These are phyloP conservation scores for Diplodia seriata DNA, from an alignment of 2,329 filamentous ascomycete species.

Conservation along the genomic window DNA sequence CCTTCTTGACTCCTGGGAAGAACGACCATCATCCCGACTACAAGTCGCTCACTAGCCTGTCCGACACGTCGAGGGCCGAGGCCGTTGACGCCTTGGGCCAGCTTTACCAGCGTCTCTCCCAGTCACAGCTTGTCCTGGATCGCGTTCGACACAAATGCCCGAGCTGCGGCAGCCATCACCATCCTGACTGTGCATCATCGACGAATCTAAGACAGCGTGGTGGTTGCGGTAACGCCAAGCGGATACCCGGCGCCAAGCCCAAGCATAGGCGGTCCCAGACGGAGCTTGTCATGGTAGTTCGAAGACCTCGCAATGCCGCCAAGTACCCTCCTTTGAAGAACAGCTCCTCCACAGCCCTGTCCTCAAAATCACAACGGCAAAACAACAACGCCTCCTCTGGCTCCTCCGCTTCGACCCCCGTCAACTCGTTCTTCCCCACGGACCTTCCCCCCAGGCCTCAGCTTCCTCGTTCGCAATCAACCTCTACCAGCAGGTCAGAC, in stretches of 20 bases:
- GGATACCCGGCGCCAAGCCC: conserved; percentile 3
- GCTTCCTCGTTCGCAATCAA: conserved; percentile 24
- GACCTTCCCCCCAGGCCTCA: conserved; percentile 6
- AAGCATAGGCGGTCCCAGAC: conserved; percentile 37
- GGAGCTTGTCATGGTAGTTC: conserved; percentile 46
- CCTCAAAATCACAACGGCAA: background rate
- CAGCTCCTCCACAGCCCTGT: conserved; percentile 1
- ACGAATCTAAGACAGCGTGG: conserved; percentile 5
- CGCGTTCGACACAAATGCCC: conserved; percentile 37
- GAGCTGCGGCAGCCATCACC: conserved; percentile 40
- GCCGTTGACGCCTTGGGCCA: conserved; percentile 52
- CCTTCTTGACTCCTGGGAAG: conserved; percentile 51
- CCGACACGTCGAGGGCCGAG: conserved; percentile 54
- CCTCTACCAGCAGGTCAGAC: conserved; percentile 1
- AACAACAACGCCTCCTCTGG: conserved; percentile 16
- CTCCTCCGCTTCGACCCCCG: conserved; percentile 21
- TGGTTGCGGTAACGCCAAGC: conserved; percentile 1
- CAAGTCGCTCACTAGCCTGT: conserved; percentile 52
- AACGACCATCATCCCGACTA: conserved; percentile 51
- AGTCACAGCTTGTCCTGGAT: conserved; percentile 46
- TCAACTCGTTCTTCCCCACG: conserved; percentile 14
- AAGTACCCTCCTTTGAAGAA: conserved; percentile 31
- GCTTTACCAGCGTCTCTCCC: conserved; percentile 49
- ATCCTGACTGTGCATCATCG: conserved; percentile 18
- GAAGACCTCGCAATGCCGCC: conserved; percentile 41